Conservation (phyloP, 768 basidiomycete species). For the Pleurotus pulmonarius region DNA sequence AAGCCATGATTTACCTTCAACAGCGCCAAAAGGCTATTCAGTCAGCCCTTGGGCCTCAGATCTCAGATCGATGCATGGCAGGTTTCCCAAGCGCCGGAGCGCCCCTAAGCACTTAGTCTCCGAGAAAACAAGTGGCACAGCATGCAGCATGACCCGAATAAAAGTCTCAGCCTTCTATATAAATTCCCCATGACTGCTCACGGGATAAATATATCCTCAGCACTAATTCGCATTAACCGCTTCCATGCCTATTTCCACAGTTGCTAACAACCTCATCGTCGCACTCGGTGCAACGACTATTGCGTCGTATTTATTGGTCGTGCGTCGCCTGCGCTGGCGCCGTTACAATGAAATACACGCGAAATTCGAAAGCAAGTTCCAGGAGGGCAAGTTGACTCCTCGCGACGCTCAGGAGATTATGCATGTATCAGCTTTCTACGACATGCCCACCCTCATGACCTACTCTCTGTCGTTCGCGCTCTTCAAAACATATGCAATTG, state of each 20-base stretch:
- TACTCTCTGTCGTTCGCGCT: constrained; percentile 43
- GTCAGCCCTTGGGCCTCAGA: too few relatives aligned
- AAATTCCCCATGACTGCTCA: too few relatives aligned
- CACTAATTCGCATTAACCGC: not conserved
- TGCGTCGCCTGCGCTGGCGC: constrained; percentile 36
- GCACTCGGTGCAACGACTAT: not conserved
- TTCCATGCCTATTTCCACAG: not conserved
- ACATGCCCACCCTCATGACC: constrained; percentile 40
- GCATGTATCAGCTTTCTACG: constrained; percentile 28
- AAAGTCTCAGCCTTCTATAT: too few relatives aligned
- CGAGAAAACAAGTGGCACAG: too few relatives aligned
- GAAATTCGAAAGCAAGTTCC: constrained; percentile 32
- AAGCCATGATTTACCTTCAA: too few relatives aligned
- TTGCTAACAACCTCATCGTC: not conserved
- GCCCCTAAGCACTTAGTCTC: too few relatives aligned
- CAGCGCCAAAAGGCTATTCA: too few relatives aligned
- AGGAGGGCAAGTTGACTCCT: constrained; percentile 30
- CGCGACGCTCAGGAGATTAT: constrained; percentile 44
- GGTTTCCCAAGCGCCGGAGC: too few relatives aligned
- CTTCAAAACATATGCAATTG: constrained; percentile 51
- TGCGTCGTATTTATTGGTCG: constrained; percentile 24
- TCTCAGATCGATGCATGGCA: too few relatives aligned
- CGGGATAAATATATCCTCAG: too few relatives aligned
- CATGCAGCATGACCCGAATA: too few relatives aligned
- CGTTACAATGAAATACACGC: constrained; percentile 37